Conservation (phyloP, 768 basidiomycete species). For the Tubosaeta brunneosetosa region DNA sequence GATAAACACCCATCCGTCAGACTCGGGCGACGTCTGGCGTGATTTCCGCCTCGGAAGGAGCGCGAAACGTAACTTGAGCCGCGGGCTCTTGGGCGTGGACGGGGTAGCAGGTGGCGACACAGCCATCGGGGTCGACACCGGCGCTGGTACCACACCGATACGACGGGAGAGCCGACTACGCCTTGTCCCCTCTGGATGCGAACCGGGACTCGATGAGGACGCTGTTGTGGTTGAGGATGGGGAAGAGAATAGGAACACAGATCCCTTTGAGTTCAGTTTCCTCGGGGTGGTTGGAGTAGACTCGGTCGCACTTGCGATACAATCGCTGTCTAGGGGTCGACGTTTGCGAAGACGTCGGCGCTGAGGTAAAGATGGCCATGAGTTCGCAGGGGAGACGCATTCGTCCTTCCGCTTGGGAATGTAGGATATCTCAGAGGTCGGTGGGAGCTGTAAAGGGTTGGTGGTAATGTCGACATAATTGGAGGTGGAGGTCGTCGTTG, state of each 20-base stretch:
- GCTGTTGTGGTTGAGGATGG: not conserved
- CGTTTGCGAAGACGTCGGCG: slow-evolving; percentile 30
- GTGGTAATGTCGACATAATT: slow-evolving; percentile 20
- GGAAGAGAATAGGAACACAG: slow-evolving; percentile 2
- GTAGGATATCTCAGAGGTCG: not conserved
- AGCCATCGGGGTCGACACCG: not conserved
- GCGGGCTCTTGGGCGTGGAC: slow-evolving; percentile 16
- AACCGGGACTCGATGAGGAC: not conserved
- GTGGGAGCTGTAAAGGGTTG: slow-evolving; percentile 1
- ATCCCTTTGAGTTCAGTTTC: not conserved
- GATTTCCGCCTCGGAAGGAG: slow-evolving; percentile 16
- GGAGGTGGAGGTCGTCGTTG: slow-evolving; percentile 33
- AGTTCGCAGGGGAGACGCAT: slow-evolving; percentile 13
- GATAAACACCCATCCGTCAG: slow-evolving; percentile 30
- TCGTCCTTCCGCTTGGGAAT: slow-evolving; percentile 3
- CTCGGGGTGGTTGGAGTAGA: slow-evolving; percentile 13
- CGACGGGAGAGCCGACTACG: slow-evolving; percentile 7
- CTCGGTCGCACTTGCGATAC: not conserved
- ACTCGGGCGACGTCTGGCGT: slow-evolving; percentile 10
- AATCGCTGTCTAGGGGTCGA: slow-evolving; percentile 13
- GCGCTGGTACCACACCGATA: not conserved
- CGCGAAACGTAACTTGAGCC: slow-evolving; percentile 12
- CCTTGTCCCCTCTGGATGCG: not conserved
- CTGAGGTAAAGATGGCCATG: slow-evolving; percentile 22
- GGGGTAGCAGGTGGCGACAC: slow-evolving; percentile 9